Conservation (phyloP, 2,329 filamentous ascomycete genomes). For the Alternaria ethzedia region DNA sequence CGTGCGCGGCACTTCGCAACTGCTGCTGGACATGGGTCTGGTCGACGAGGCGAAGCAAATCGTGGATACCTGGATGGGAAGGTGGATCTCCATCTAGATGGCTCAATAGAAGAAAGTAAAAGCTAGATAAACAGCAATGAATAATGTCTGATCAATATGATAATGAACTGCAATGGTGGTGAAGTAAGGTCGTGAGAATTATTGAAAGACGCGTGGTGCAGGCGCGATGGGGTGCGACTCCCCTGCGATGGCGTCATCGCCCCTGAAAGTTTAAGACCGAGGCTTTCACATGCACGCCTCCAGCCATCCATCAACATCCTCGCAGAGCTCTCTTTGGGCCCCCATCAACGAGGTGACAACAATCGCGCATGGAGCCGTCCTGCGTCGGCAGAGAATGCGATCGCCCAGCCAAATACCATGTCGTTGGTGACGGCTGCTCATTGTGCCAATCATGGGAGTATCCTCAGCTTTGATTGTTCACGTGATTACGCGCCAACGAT, state of each 20-base stretch:
- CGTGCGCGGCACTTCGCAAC: conserved; percentile 68
- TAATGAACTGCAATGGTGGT: background rate
- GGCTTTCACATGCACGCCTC: background rate
- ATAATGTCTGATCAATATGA: background rate
- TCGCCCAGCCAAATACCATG: background rate
- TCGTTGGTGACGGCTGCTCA: background rate
- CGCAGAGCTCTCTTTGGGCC: background rate
- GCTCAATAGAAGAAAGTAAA: conserved; percentile 5
- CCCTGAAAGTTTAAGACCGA: background rate
- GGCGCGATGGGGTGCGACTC: background rate
- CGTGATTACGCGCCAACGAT: too few relatives aligned
- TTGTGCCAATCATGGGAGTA: background rate
- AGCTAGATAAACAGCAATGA: background rate
- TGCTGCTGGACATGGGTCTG: conserved; percentile 68
- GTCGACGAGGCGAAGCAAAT: conserved; percentile 73
- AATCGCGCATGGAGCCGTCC: background rate
- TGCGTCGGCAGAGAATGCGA: background rate
- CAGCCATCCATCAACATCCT: background rate
- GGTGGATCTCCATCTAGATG: conserved; percentile 60
- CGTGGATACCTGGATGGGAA: conserved; percentile 70
- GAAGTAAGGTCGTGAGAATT: background rate
- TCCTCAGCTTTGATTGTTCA: background rate
- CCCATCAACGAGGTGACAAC: background rate
- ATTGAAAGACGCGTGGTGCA: background rate
- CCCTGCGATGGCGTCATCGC: conserved; percentile 5